A percentile compares a stretch with the other conserved stretches of the same genome.
Evolutionary conservation across 2,329 filamentous ascomycete genomes (phyloP).

Genomic region (Aspergillus quadricinctus): DNA sequence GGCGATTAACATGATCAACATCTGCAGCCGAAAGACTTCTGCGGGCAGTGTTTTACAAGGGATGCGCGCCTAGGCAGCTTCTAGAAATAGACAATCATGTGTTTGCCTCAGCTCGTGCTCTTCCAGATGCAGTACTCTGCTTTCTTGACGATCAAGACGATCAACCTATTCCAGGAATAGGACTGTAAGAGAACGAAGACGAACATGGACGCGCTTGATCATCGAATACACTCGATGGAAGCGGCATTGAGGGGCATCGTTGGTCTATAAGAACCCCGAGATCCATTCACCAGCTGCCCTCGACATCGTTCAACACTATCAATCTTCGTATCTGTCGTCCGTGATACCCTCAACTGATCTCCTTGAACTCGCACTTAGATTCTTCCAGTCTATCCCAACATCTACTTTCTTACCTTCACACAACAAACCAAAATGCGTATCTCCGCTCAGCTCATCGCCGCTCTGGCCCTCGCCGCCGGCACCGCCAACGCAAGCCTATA

Average conservation of each 20-base stretch:
- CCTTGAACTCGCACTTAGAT: background rate
- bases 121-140: background rate
- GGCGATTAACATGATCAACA: background rate
- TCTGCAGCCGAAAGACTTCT: background rate
- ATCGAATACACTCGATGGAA: background rate
- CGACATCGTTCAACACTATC: background rate
- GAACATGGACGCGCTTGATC: background rate
- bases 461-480: constrained; percentile 17
- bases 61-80: background rate
- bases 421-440: constrained; percentile 26
- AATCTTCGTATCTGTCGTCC: background rate
- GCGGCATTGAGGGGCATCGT: background rate
- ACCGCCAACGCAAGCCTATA: constrained; percentile 7
- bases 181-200: background rate
- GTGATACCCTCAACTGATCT: background rate
- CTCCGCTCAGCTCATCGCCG: constrained; percentile 15
- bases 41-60: background rate
- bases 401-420: background rate
- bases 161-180: background rate
- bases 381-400: no score
- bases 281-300: background rate
- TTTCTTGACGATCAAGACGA: no score
- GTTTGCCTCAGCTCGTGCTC: background rate
- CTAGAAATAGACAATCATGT: background rate
- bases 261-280: background rate